A percentile compares a stretch with the other conserved stretches of the same genome.
Conservation (phyloP, 129 eudicot species). For the Saussurea involucrata region DNA sequence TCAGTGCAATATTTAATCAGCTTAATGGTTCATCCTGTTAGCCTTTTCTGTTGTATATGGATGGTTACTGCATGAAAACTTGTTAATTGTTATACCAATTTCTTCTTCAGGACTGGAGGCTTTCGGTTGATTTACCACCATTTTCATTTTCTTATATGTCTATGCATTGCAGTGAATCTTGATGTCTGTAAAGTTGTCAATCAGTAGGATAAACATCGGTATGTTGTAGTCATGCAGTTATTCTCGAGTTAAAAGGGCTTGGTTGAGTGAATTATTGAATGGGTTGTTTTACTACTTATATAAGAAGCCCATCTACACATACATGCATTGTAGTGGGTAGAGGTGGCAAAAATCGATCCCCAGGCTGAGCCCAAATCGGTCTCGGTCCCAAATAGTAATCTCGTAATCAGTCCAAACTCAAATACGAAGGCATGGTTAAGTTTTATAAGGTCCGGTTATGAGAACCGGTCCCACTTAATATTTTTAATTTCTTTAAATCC, state of each 20-base stretch:
- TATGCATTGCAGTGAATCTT: neutral
- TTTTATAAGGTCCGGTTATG: too few relatives aligned
- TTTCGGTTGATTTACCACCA: neutral
- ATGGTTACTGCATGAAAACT: neutral
- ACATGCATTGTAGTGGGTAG: too few relatives aligned
- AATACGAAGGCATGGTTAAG: too few relatives aligned
- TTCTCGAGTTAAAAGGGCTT: neutral
- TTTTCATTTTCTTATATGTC: neutral
- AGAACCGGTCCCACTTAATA: too few relatives aligned
- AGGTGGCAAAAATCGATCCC: too few relatives aligned
- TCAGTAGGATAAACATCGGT: neutral
- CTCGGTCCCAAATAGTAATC: too few relatives aligned
- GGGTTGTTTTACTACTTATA: neutral
- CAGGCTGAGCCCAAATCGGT: too few relatives aligned
- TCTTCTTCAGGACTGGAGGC: neutral
- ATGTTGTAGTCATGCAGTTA: neutral
- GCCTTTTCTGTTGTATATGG: slow-evolving; percentile 9
- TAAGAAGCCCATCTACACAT: too few relatives aligned
- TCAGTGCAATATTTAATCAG: neutral
- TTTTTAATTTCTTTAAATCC: too few relatives aligned
- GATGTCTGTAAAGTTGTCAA: neutral
- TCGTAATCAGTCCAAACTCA: too few relatives aligned
- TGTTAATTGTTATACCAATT: neutral
- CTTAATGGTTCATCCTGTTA: neutral
- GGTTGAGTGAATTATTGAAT: neutral